Base-by-base conservation (phyloP, 305 asterid species). In the Fraxinus greggii region DNA sequence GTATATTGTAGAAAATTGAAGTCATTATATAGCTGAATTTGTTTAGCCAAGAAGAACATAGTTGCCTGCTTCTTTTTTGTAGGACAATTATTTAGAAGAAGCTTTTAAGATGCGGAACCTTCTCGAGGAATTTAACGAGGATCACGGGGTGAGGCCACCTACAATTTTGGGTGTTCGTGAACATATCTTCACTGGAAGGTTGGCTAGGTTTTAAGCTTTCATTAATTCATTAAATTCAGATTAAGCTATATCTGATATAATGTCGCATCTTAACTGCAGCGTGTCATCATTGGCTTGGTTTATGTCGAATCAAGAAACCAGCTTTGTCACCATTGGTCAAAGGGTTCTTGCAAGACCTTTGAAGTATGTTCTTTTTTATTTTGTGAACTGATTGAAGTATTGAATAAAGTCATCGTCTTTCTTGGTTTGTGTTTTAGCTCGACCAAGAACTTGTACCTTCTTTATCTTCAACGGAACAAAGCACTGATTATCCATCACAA, bases 131-230 rank as follows among this genome's bases (percentile, higher is more conserved):
- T 97, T 97, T 83, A 90, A 92, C 74, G 99, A 93, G 89, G 98
- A 93, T 87, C 99, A 97, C 84, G 98, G 99, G 74, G 99, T 97
- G 82, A 92, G 98, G 61, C 92, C 98, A 70, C 98, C 99, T 63
- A 93, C 99, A 78, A 94, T 97, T 85, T 87, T 97, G 79, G 99
- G 99, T 87, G 98, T 97, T 78, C 97, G 99, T 36, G 98, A 97
- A 90, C 99, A 97, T 85, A 91, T 97, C 85, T 97, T 97, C 92
- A 97, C 98, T 65, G 99, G 99, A 89, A 94, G 99, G 99, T 95
- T 82, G 48, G 83, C 76, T 69, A 81, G 70, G 70, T 79, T 78
- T 78, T 85, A 61, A 76, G n/a, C 76, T 79, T 78, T 78, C 29
- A 42, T 76, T 77, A 48, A 36, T 76, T 84, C 75, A 70, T 38